Evolutionary conservation across 2,329 filamentous ascomycete species (phyloP), one percentile per base, ranked within the genome.

Genomic region (Pyricularia grisea): DNA sequence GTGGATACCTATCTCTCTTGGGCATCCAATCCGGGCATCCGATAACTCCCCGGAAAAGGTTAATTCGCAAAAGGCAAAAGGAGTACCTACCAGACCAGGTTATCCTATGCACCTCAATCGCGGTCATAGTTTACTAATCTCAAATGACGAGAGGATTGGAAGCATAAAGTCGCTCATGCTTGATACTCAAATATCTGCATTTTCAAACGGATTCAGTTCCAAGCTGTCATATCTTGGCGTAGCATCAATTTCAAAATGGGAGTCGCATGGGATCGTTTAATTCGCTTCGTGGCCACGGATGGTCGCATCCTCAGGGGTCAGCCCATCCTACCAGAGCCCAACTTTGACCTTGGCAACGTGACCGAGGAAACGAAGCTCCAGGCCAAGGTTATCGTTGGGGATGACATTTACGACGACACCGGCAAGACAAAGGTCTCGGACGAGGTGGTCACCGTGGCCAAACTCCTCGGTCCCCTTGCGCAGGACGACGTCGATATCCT

Each of bases 231-330:
- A 61, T 61, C 58, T 61, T 27, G 14, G 2, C 17, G 23, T 6
- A 28, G 58, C 3, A 1, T 28, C 58, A 61, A 61, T 3, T 3
- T 28, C 58, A 67, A 6, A 42, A 79, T 80, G 77, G 68, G 68
- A 6, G 72, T 78, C 27, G 70, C 74, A 66, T 87, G 85, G 85
- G 77, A 82, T 69, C 78, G 84, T 67, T 77, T 87, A 0, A 86
- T 88, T 68, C 84, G 85, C 36, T 87, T 87, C 74, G 77, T 81
- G 20, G 80, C 84, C 17, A 80, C 79, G 0, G 84, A 87, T 67
- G 84, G 83, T 20, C 79, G 81, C 6, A 76, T 79, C 10, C 78
- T 86, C 10, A 80, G 80, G 27, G 85, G 85, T 58, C 84, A 87
- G 69, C 85, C 85, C 0, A 81, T 87, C 31, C 77, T 81, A 3